These are phyloP conservation scores for Grifola frondosa DNA, from an alignment of 1,284 basidiomycete genomes.

Conservation along the genomic window DNA sequence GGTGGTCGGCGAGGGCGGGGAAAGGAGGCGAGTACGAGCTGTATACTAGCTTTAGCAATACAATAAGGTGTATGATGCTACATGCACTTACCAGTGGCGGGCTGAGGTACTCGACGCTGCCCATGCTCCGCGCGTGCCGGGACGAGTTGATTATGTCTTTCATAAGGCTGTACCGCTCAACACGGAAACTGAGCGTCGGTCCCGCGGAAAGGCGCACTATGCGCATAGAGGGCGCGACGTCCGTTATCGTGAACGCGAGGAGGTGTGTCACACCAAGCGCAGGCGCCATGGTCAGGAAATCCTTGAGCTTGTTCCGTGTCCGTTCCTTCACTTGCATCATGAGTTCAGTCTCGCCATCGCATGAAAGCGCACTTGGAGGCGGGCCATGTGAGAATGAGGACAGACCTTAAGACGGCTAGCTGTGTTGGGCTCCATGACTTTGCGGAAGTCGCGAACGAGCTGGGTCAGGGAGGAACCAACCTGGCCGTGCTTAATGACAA, in stretches of 20 bases:
- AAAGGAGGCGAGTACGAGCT: slow-evolving; percentile 79
- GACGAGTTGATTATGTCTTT: slow-evolving; percentile 78
- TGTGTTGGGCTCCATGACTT: slow-evolving; percentile 98
- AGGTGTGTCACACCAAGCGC: slow-evolving; percentile 92
- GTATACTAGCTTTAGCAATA: slow-evolving; percentile 10
- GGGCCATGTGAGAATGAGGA: no score
- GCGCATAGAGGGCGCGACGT: slow-evolving; percentile 82
- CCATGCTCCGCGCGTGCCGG: slow-evolving; percentile 70
- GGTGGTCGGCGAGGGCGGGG: slow-evolving; percentile 70
- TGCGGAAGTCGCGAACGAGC: slow-evolving; percentile 89
- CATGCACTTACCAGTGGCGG: slow-evolving; percentile 76
- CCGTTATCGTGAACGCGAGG: slow-evolving; percentile 87
- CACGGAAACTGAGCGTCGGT: slow-evolving; percentile 91
- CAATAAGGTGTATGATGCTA: no score
- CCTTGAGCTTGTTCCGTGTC: slow-evolving; percentile 89
- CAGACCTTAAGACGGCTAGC: slow-evolving; percentile 84
- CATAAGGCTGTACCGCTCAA: slow-evolving; percentile 90
- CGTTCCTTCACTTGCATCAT: slow-evolving; percentile 68
- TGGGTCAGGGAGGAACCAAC: slow-evolving; percentile 87
- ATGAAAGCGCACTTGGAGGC: no score
- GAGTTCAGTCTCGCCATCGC: slow-evolving; percentile 12
- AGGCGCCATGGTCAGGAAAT: slow-evolving; percentile 92
- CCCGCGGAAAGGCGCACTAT: slow-evolving; percentile 90
- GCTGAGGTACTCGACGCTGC: slow-evolving; percentile 78
- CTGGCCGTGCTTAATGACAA: slow-evolving; percentile 93